A percentile compares a stretch with the other conserved stretches of the same genome.
Evolutionary conservation across 2,329 filamentous ascomycete species (phyloP).

Genomic region (Apiospora sp.): DNA sequence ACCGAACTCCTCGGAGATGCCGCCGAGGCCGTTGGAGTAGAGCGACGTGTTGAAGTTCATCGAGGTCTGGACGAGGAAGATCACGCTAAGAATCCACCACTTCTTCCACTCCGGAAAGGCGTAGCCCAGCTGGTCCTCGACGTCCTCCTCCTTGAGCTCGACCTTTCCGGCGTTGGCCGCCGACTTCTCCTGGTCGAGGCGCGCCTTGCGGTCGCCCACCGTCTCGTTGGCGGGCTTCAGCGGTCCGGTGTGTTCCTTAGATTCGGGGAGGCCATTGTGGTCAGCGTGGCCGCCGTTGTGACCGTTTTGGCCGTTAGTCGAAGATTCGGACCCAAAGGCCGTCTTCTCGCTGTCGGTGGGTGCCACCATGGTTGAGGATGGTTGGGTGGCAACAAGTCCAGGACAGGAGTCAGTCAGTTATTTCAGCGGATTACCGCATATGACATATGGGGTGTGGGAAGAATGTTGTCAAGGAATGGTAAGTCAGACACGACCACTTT

Average conservation of each 20-base stretch:
- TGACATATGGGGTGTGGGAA: background rate
- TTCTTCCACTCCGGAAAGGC: slow-evolving; percentile 69
- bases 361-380: background rate
- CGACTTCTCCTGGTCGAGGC: background rate
- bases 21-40: slow-evolving; percentile 73
- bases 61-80: slow-evolving; percentile 76
- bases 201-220: slow-evolving; percentile 1
- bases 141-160: slow-evolving; percentile 55
- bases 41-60: slow-evolving; percentile 84
- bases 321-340: slow-evolving; percentile 2
- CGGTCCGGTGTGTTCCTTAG: background rate
- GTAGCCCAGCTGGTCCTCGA: slow-evolving; percentile 71
- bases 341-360: slow-evolving; percentile 18
- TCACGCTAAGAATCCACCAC: slow-evolving; percentile 76
- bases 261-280: background rate
- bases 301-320: background rate
- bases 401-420: background rate
- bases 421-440: slow-evolving; percentile 2
- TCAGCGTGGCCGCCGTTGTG: background rate
- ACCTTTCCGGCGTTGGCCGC: slow-evolving; percentile 33
- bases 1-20: slow-evolving; percentile 71
- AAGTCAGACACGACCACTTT: background rate
- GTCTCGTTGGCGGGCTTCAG: slow-evolving; percentile 24
- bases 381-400: background rate
- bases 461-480: slow-evolving; percentile 2